These are phyloP conservation scores for Coniella lustricola DNA, from an alignment of 2,329 filamentous ascomycete species.

Conservation along the genomic window DNA sequence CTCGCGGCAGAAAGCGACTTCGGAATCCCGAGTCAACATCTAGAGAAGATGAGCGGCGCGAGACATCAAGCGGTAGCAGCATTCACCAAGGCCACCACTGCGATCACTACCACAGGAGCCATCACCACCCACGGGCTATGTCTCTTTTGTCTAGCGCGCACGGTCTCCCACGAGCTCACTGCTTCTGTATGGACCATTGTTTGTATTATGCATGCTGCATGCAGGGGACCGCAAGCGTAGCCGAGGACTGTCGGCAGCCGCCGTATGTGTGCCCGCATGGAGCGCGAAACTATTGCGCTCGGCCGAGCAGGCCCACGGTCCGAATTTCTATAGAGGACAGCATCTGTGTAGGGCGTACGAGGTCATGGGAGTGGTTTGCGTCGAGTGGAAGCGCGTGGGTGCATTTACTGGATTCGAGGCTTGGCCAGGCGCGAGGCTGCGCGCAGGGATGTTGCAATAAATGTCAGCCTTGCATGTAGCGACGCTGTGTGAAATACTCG, in stretches of 20 bases:
- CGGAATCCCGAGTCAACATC: slow-evolving; percentile 1
- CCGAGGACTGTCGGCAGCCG: slow-evolving; percentile 54
- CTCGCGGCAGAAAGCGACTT: too few relatives aligned
- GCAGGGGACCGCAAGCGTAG: slow-evolving; percentile 51
- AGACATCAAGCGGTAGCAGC: slow-evolving; percentile 29
- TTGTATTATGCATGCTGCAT: slow-evolving; percentile 58
- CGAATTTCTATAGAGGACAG: slow-evolving; percentile 16
- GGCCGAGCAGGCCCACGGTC: slow-evolving; percentile 20
- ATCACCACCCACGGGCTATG: slow-evolving; percentile 37
- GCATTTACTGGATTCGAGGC: slow-evolving; percentile 39
- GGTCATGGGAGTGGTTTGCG: slow-evolving; percentile 35
- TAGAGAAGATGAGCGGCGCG: slow-evolving; percentile 16
- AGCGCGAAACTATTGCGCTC: slow-evolving; percentile 42
- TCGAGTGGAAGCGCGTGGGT: slow-evolving; percentile 29
- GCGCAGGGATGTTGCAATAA: neutral
- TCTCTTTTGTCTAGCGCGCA: slow-evolving; percentile 50
- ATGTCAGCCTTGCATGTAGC: neutral
- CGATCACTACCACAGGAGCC: slow-evolving; percentile 17
- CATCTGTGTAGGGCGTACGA: slow-evolving; percentile 31
- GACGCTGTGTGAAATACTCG: too few relatives aligned
- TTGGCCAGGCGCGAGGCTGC: slow-evolving; percentile 30
- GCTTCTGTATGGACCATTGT: slow-evolving; percentile 60
- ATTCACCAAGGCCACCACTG: slow-evolving; percentile 19
- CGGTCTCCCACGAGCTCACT: slow-evolving; percentile 62
- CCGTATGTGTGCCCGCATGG: slow-evolving; percentile 55